Conservation (phyloP, 176 grass and related monocot species). For the Pontederia paniculata region DNA sequence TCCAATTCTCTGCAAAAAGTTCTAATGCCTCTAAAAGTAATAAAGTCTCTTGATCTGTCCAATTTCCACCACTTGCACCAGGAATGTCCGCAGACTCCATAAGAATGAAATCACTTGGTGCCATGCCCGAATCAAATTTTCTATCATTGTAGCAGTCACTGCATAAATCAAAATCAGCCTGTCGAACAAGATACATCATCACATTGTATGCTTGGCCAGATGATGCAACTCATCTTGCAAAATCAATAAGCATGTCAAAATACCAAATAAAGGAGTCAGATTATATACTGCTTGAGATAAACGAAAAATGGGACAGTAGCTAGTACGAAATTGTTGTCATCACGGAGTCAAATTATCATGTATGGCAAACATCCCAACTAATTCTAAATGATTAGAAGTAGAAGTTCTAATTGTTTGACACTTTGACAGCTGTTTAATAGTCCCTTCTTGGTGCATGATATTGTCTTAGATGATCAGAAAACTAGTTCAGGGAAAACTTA, state of each 20-base stretch:
- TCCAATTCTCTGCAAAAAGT: constrained; percentile 97
- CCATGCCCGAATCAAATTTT: constrained; percentile 83
- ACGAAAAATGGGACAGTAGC: too few species aligned
- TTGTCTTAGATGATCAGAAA: too few species aligned
- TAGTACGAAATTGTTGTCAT: too few species aligned
- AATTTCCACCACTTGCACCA: constrained; percentile 84
- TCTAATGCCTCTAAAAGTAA: constrained; percentile 96
- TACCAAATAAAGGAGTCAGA: background rate
- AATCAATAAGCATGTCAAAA: background rate
- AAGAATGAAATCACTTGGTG: constrained; percentile 88
- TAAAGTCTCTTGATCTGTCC: constrained; percentile 96
- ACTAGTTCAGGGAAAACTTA: too few species aligned
- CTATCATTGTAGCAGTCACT: constrained; percentile 78
- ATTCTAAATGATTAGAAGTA: too few species aligned
- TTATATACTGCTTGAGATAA: too few species aligned
- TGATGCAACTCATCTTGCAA: background rate
- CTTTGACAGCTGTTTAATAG: too few species aligned
- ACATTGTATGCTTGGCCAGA: background rate
- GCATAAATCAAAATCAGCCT: constrained; percentile 99
- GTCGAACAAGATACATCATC: constrained; percentile 15
- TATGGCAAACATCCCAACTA: too few species aligned
- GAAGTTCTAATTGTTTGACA: too few species aligned
- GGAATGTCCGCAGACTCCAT: constrained; percentile 85
- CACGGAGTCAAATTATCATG: too few species aligned
- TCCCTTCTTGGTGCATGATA: too few species aligned